Base-by-base conservation (phyloP, 352 stramenopile genomes). In the Globisporangium nunn region DNA sequence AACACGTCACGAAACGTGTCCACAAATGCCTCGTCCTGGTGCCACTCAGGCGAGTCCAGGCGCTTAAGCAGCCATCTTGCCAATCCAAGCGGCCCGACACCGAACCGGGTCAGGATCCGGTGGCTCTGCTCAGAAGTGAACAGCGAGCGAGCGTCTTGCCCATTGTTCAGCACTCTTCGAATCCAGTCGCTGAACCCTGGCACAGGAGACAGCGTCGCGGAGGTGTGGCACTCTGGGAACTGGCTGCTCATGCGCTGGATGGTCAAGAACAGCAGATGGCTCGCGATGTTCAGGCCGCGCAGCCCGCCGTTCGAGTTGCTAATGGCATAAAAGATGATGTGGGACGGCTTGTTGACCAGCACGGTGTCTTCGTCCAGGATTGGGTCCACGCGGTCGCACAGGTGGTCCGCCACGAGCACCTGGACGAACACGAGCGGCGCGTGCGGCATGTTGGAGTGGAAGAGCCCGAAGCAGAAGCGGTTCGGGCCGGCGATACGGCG, bases 271-370 rank as follows among this genome's bases (percentile, higher is more conserved):
- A 94, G 60, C 54, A 94, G 62, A 29, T 94, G 84, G 30, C 80
- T 91, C 18, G 80, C 84, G 0, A 88, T 86, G 55, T 94, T 94
- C 28, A 94, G 56, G 40, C 84, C 84, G 0, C 79, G 80, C n/a
- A 94, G 70, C 14, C 84, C 84, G 17, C 63, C 61, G 60, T 94
- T 91, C 18, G 82, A 75, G 53, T 87, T 94, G 2, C 80, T 91
- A 14, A 94, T 87, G 17, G 84, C 86, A 53, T 94, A 94, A 50
- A 92, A 94, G 43, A 94, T 78, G n/a, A 88, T 80, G 55, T 94
- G 84, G 14, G 81, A 85, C 5, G 80, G 81, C 4, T 71, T 72
- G 23, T 52, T 54, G 30, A 78, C 59, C 12, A 72, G 58, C 0
- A 67, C 63, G 2, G 70, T 73, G 37, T 88, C 78, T 37, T 72